Base-by-base conservation (phyloP, 1,284 basidiomycete species). In the Bjerkandera adusta region DNA sequence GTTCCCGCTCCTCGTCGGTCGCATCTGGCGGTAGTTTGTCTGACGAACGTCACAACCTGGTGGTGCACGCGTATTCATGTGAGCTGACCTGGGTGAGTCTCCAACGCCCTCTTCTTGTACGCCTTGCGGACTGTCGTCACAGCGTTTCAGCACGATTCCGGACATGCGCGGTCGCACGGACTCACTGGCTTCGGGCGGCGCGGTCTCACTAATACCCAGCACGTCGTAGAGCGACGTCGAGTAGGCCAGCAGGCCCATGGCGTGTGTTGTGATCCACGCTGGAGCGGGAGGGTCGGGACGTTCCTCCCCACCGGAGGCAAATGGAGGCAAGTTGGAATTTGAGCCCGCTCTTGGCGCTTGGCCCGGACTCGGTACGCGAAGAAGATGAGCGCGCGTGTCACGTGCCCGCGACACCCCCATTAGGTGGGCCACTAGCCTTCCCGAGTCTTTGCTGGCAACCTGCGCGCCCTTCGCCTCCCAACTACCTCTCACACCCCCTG, bases 51-150 rank as follows among this genome's bases (percentile, higher is more conserved):
- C n/a, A 13, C 30, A n/a, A 33, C 21, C 37, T 15, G n/a, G 11
- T 26, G 20, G 12, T 10, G 22, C 22, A 2, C 11, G 5, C 20
- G 20, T 16, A 1, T n/a, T 21, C 12, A 15, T 11, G 30, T 20
- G 26, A n/a, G 68, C 51, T 70, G 63, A 63, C 80, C 78, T 38
- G 81, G 81, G 56, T 84, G 81, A 5, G 79, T 82, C 49, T 75
- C 67, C 22, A 84, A 64, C 3, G 78, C 76, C 59, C 68, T 73
- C 54, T 74, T 71, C 66, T 77, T 81, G 67, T 83, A 83, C 26
- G 80, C 81, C 56, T 76, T 81, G 54, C 79, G 75, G 48, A 84
- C 81, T 83, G 55, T 43, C 5, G n/a, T 32, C 25, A 37, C 15
- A 15, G 18, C 34, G 16, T 16, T 7, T n/a, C 35, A 46, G 11